These are phyloP conservation scores for Citrus cavaleriei DNA, from an alignment of 345 rosid species.

Conservation along the genomic window DNA sequence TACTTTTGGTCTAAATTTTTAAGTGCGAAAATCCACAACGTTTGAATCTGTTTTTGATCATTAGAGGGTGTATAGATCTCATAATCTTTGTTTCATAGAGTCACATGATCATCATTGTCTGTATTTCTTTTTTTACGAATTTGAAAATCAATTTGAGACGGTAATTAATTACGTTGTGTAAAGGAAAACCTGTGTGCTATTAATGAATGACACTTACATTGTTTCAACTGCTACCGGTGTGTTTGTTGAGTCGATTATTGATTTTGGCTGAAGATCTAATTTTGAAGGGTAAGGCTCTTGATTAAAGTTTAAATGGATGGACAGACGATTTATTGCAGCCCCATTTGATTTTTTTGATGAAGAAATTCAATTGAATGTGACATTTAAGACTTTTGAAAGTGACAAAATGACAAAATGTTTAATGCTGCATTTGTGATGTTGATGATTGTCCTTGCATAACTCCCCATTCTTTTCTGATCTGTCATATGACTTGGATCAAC, in stretches of 20 bases:
- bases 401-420: not conserved
- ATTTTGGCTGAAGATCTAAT: conserved; percentile 3
- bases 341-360: conserved; percentile 1
- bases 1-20: no score
- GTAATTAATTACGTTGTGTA: not conserved
- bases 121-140: not conserved
- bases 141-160: not conserved
- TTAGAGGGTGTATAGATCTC: not conserved
- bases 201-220: not conserved
- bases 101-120: not conserved
- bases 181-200: no score
- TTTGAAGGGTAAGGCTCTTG: not conserved
- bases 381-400: not conserved
- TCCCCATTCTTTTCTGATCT: not conserved
- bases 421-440: conserved; percentile 4
- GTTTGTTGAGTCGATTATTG: not conserved
- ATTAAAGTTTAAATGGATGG: not conserved
- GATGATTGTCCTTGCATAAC: not conserved
- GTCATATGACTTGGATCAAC: not conserved
- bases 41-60: not conserved
- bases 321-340: not conserved
- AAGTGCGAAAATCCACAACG: not conserved
- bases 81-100: not conserved
- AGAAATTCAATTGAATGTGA: not conserved
- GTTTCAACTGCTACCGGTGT: not conserved